phyloP scores from a whole-genome alignment of 2,329 filamentous ascomycete genomes.

The Phialophora tarda region DNA sequence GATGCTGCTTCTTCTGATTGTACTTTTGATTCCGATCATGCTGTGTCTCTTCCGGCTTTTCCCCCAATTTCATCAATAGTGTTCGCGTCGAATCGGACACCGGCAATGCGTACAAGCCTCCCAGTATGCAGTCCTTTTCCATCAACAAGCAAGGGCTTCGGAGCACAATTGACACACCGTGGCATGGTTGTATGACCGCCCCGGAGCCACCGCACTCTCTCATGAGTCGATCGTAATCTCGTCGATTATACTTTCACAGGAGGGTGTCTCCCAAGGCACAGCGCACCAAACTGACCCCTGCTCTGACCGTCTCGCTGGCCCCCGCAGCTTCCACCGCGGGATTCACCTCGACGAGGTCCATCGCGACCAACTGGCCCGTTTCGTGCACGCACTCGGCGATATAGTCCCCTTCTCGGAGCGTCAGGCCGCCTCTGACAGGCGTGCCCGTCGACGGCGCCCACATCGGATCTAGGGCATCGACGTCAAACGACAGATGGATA shows the following conservation, averaged over 20 bases:
- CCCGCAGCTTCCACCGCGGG: constrained; percentile 71
- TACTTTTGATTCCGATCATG: background rate
- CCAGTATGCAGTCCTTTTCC: background rate
- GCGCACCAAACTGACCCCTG: constrained; percentile 87
- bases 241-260: constrained; percentile 60
- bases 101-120: background rate
- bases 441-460: constrained; percentile 97
- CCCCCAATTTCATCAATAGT: background rate
- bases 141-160: background rate
- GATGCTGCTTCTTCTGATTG: background rate
- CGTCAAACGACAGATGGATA: constrained; percentile 96
- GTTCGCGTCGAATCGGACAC: background rate
- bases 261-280: constrained; percentile 92
- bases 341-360: constrained; percentile 85
- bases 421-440: constrained; percentile 89
- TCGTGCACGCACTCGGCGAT: constrained; percentile 88
- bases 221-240: background rate
- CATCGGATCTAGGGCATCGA: constrained; percentile 93
- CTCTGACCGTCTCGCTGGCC: constrained; percentile 83
- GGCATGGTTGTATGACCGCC: too few species aligned
- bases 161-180: too few species aligned
- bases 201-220: too few species aligned
- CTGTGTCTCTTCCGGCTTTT: background rate
- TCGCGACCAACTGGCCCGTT: constrained; percentile 76
- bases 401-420: constrained; percentile 92